A percentile compares a stretch with the other conserved stretches of the same genome.
phyloP scores from a whole-genome alignment of 2,329 filamentous ascomycete genomes.

The Talaromyces sp. region DNA sequence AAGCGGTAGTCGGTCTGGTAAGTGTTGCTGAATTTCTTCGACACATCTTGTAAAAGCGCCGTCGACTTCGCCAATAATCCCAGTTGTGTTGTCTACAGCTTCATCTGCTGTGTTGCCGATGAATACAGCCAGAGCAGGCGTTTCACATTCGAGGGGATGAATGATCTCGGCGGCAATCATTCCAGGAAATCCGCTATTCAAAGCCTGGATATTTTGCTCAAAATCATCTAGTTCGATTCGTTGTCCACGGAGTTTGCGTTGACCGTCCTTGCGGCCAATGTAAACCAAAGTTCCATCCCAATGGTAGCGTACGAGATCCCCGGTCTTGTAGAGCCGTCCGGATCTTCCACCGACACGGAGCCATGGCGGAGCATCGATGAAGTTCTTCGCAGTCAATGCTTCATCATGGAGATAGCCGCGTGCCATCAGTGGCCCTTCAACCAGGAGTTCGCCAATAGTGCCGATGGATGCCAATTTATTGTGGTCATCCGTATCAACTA shows the following conservation, averaged over 20 bases:
- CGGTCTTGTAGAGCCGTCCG: slow-evolving; percentile 32
- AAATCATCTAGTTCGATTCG: slow-evolving; percentile 39
- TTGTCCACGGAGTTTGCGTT: slow-evolving; percentile 38
- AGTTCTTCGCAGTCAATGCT: slow-evolving; percentile 18
- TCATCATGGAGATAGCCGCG: slow-evolving; percentile 23
- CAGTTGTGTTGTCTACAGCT: neutral
- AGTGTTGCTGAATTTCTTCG: neutral
- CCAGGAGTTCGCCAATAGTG: slow-evolving; percentile 41
- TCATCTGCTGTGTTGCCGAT: neutral
- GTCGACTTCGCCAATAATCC: neutral
- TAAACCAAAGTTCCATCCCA: slow-evolving; percentile 28
- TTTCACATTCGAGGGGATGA: neutral
- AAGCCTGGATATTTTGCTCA: slow-evolving; percentile 25
- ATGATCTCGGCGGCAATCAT: neutral
- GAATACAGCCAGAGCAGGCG: neutral
- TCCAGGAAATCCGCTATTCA: slow-evolving; percentile 29
- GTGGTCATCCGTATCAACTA: slow-evolving; percentile 34
- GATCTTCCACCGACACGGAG: slow-evolving; percentile 21
- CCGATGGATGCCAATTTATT: slow-evolving; percentile 38
- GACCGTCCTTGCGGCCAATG: slow-evolving; percentile 30
- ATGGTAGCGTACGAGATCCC: slow-evolving; percentile 29
- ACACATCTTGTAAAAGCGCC: neutral
- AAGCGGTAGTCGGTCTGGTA: neutral
- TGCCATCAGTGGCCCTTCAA: slow-evolving; percentile 36
- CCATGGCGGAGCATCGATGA: slow-evolving; percentile 15